phyloP scores from a whole-genome alignment of 1,139 yeast species.

The Wickerhamomyces sp. region DNA sequence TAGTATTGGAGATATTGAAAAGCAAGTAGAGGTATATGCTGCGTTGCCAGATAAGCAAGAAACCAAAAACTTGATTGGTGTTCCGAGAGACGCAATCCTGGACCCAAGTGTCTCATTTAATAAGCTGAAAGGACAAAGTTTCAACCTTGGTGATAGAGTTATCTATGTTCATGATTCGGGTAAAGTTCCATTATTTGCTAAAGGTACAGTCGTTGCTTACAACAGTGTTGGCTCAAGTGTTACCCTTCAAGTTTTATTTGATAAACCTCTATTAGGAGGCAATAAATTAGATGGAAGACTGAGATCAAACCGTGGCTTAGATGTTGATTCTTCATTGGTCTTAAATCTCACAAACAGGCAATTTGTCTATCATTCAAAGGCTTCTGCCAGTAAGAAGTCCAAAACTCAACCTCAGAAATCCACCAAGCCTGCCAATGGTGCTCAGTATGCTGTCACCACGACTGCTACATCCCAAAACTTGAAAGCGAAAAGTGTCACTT shows the following conservation, averaged over 20 bases:
- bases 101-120: constrained; percentile 73
- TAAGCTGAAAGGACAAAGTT: constrained; percentile 68
- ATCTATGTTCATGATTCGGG: constrained; percentile 84
- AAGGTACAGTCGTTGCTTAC: constrained; percentile 88
- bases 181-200: constrained; percentile 79
- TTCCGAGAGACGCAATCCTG: constrained; percentile 80
- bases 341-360: constrained; percentile 74
- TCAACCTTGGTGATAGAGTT: constrained; percentile 85
- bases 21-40: constrained; percentile 46
- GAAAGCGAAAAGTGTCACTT: constrained; percentile 9
- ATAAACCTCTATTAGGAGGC: constrained; percentile 77
- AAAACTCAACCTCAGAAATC: neutral
- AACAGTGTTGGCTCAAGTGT: constrained; percentile 53
- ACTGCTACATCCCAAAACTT: constrained; percentile 6
- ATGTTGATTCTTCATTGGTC: constrained; percentile 76
- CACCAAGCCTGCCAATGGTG: neutral
- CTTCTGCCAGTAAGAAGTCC: constrained; percentile 36
- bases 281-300: constrained; percentile 75
- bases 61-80: constrained; percentile 64
- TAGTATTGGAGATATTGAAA: constrained; percentile 66
- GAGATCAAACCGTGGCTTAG: constrained; percentile 73
- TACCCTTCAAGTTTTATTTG: constrained; percentile 71
- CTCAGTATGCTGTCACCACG: neutral
- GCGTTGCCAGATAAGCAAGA: constrained; percentile 39
- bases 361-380: constrained; percentile 69